Conservation (phyloP, 2,329 filamentous ascomycete genomes). For the Pseudogymnoascus sp. region DNA sequence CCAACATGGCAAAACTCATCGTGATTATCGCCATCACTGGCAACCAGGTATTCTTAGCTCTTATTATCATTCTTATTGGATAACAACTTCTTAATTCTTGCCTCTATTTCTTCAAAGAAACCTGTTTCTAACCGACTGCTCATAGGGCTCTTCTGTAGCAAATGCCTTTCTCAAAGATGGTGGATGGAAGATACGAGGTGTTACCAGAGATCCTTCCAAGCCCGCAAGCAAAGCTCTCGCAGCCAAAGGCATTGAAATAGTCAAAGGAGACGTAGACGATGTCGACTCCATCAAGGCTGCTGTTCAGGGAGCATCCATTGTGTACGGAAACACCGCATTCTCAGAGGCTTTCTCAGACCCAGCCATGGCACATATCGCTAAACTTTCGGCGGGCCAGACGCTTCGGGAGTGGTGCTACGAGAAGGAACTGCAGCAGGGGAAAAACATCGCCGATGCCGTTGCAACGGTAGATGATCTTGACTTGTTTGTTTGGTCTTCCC, state of each 20-base stretch:
- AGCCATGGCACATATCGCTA: neutral
- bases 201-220: slow-evolving; percentile 41
- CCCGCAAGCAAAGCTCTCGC: slow-evolving; percentile 34
- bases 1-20: slow-evolving; percentile 12
- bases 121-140: slow-evolving; percentile 15
- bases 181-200: slow-evolving; percentile 38
- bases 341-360: neutral
- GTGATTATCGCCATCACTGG: slow-evolving; percentile 10
- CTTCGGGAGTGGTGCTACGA: slow-evolving; percentile 9
- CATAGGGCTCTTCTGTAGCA: slow-evolving; percentile 41
- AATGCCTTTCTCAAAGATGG: slow-evolving; percentile 37
- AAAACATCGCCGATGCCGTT: slow-evolving; percentile 27
- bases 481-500: slow-evolving; percentile 27
- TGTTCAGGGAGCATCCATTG: neutral
- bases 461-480: slow-evolving; percentile 6
- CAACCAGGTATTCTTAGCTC: neutral
- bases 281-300: neutral
- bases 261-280: slow-evolving; percentile 19
- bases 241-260: slow-evolving; percentile 37
- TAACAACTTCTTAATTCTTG: neutral
- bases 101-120: neutral
- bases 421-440: slow-evolving; percentile 27
- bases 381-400: neutral
- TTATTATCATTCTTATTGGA: neutral
- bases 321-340: neutral